These are phyloP conservation scores for Phyllosticta citriasiana DNA, from an alignment of 2,329 filamentous ascomycete species.

Conservation along the genomic window DNA sequence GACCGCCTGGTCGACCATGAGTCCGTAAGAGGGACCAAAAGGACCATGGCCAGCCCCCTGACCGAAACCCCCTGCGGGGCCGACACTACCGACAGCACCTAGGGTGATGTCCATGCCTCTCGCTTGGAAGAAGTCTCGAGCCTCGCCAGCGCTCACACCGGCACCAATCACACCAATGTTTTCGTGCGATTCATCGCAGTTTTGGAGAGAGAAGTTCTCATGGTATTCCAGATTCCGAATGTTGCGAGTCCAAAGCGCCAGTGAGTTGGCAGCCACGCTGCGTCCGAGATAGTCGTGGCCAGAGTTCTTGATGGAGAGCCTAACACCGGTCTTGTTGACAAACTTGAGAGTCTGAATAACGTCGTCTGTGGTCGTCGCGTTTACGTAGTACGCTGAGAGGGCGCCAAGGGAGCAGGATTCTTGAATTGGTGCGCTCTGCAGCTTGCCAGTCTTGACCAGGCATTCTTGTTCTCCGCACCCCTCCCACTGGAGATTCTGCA, in stretches of 20 bases:
- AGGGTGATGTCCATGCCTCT: neutral
- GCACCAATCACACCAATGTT: constrained; percentile 1
- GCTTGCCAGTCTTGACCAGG: neutral
- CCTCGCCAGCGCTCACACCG: neutral
- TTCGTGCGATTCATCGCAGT: constrained; percentile 17
- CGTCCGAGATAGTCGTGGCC: constrained; percentile 20
- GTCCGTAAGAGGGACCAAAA: constrained; percentile 26
- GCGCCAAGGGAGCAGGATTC: constrained; percentile 5
- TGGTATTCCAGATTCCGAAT: constrained; percentile 11
- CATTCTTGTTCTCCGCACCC: constrained; percentile 1
- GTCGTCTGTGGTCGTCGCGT: constrained; percentile 14
- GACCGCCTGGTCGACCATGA: constrained; percentile 27
- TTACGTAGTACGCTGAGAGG: constrained; percentile 15
- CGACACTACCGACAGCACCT: constrained; percentile 19
- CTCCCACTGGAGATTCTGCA: constrained; percentile 9
- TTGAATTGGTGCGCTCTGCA: neutral
- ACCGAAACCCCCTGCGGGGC: constrained; percentile 33
- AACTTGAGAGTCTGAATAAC: constrained; percentile 16
- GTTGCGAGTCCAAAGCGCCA: constrained; percentile 17
- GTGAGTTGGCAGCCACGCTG: constrained; percentile 11
- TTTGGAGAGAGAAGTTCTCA: constrained; percentile 14
- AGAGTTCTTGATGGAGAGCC: constrained; percentile 18
- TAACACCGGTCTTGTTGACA: constrained; percentile 13
- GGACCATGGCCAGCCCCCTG: constrained; percentile 36
- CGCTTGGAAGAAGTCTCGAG: neutral